Percentiles rank a stretch among this genome's conserved stretches.
phyloP scores from a whole-genome alignment of 2,329 filamentous ascomycete species.

The Colletotrichum musicola region DNA sequence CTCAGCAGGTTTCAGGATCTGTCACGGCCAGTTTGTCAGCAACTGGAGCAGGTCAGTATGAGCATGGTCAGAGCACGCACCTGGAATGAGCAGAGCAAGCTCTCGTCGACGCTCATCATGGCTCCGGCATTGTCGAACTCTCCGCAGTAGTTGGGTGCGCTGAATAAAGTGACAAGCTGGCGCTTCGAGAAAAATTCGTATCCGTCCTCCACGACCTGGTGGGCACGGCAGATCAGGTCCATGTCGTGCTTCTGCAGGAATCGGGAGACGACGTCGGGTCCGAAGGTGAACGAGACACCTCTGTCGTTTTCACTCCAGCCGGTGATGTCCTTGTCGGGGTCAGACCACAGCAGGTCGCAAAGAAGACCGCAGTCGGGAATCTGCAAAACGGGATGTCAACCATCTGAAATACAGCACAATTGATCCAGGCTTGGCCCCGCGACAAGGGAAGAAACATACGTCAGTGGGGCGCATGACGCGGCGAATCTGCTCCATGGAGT shows the following conservation, averaged over 20 bases:
- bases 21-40: constrained; percentile 35
- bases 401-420: background rate
- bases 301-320: constrained; percentile 99
- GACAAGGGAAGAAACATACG: constrained; percentile 71
- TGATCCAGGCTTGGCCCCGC: constrained; percentile 18
- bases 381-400: constrained; percentile 60
- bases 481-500: constrained; percentile 99
- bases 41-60: background rate
- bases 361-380: constrained; percentile 98
- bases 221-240: constrained; percentile 98
- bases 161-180: constrained; percentile 97
- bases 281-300: constrained; percentile 98
- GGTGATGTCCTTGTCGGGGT: constrained; percentile 98
- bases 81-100: constrained; percentile 98
- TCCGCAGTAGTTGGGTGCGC: constrained; percentile 98
- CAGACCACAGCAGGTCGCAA: constrained; percentile 98
- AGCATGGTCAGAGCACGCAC: constrained; percentile 58
- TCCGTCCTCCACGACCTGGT: constrained; percentile 98
- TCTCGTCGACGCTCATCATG: constrained; percentile 99
- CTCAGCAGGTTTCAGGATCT: constrained; percentile 99
- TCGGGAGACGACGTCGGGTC: constrained; percentile 94
- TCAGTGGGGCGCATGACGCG: constrained; percentile 99
- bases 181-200: constrained; percentile 99
- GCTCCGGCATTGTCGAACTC: constrained; percentile 99
- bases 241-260: constrained; percentile 99